Conservation (phyloP, 2,329 filamentous ascomycete species). For the Xylaria sp. region DNA sequence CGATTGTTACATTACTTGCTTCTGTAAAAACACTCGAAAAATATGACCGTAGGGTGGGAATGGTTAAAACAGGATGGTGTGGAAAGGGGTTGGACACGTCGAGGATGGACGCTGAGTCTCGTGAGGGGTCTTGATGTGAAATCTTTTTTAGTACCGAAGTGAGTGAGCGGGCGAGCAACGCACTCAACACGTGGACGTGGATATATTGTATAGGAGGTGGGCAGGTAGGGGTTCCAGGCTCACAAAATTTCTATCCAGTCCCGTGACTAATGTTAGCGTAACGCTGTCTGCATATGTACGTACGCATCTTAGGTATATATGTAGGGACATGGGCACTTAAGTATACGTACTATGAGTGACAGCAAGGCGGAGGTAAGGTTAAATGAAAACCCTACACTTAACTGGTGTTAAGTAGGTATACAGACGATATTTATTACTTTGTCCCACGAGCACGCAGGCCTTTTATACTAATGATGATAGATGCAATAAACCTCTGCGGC, state of each 20-base stretch:
- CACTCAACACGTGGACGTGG: not conserved
- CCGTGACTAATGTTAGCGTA: constrained; percentile 16
- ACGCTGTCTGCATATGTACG: constrained; percentile 17
- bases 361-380: not conserved
- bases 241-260: constrained; percentile 7
- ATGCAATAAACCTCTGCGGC: not conserved
- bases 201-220: not conserved
- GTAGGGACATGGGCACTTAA: constrained; percentile 14
- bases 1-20: not conserved
- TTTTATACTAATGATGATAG: not conserved
- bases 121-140: not conserved
- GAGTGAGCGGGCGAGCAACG: not conserved
- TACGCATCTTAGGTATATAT: not conserved
- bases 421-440: too few species aligned
- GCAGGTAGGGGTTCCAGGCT: not conserved
- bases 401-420: not conserved
- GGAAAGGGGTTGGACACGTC: not conserved
- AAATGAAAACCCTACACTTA: not conserved
- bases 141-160: not conserved
- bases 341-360: not conserved
- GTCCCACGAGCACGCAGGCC: too few species aligned
- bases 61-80: not conserved
- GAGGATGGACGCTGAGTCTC: not conserved
- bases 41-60: not conserved
- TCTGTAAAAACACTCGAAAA: not conserved